Conservation (phyloP, 371 early-diverging fungal genomes). For the Capillidium heterosporum region DNA sequence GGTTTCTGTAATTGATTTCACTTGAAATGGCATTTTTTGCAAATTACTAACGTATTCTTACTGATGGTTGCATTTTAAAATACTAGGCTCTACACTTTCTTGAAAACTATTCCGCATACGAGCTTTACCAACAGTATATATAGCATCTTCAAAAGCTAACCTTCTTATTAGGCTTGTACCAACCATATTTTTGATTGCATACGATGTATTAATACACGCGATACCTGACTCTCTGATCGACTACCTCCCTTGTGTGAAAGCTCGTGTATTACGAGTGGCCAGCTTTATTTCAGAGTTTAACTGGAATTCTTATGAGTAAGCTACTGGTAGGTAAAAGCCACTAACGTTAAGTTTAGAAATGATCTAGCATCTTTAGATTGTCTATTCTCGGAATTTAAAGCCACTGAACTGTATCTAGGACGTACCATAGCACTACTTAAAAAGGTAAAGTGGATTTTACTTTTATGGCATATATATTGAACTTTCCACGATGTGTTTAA, state of each 20-base stretch:
- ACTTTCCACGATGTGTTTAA: too few species aligned
- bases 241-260: slow-evolving; percentile 18
- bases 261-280: slow-evolving; percentile 21
- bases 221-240: slow-evolving; percentile 35
- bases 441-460: slow-evolving; percentile 14
- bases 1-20: too few species aligned
- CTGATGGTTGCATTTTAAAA: neutral
- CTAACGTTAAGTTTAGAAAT: slow-evolving; percentile 12
- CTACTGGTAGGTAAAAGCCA: slow-evolving; percentile 9
- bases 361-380: slow-evolving; percentile 17
- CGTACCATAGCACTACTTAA: slow-evolving; percentile 38
- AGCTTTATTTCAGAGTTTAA: slow-evolving; percentile 19
- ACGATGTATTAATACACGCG: slow-evolving; percentile 34
- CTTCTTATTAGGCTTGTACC: slow-evolving; percentile 36
- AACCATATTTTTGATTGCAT: slow-evolving; percentile 46
- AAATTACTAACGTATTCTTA: neutral
- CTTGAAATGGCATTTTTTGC: too few species aligned
- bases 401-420: slow-evolving; percentile 34
- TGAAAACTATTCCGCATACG: slow-evolving; percentile 40
- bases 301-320: slow-evolving; percentile 30
- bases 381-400: slow-evolving; percentile 25
- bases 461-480: too few species aligned
- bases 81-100: slow-evolving; percentile 44
- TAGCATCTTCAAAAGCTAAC: neutral
- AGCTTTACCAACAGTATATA: slow-evolving; percentile 42